Evolutionary conservation across 805 yeast species (phyloP), one percentile per base, ranked within the genome.

Genomic region (Monosporozyma servazzii): DNA sequence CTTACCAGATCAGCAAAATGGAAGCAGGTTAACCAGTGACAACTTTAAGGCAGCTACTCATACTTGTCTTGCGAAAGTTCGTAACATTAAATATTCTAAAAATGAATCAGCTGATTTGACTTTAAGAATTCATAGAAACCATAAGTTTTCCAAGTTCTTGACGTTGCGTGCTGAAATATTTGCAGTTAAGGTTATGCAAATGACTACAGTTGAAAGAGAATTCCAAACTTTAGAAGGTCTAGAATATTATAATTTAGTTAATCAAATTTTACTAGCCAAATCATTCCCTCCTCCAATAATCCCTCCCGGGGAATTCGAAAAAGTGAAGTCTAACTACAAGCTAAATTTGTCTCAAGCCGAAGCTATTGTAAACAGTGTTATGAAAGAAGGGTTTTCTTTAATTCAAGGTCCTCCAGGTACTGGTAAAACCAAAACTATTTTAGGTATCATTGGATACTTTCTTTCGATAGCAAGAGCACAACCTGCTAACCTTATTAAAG

Each of bases 371-470:
- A 87, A 88, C 1, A 78, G 96, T 0, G 79, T 81, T 30, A 66
- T 73, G 23, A 72, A 77, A 8, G 73, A 74, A 1, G 99, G 99
- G 0, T 88, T 93, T 63, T 83, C 95, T 0, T 73, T 93, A 49
- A 90, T 93, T 66, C 99, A 93, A 70, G 99, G 97, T 52, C 99
- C 99, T 0, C 99, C 99, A 0, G 99, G 99, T 68, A 91, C 98
- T 0, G 99, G 99, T 73, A 93, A 93, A 66, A 95, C 99, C 1
- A 95, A 91, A 65, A 93, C 99, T 0, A 93, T 95, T 69, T 66
- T 93, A 45, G 97, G 97, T 23, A 83, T 91, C 48, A 79, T 91
- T 31, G 96, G 97, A 0, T 80, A 88, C 51, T 80, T 82, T 53
- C 66, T 86, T 43, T 76, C 87, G 1, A 65, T 64, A 5, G 56